phyloP scores from a whole-genome alignment of 495 filamentous ascomycete genomes.

The Penicillium herquei region DNA sequence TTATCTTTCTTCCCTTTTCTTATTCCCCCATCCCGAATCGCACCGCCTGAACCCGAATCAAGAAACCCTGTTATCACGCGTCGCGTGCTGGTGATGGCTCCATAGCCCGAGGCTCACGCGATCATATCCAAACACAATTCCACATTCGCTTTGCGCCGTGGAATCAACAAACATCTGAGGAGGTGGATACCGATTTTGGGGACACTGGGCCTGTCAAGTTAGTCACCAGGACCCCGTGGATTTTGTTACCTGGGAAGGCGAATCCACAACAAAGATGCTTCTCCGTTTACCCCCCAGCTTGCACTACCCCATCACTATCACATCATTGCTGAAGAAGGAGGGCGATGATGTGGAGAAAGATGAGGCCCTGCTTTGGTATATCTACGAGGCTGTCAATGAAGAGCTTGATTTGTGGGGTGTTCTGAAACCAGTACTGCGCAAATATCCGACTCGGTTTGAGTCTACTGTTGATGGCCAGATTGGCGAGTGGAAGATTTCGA shows the following conservation, averaged over 20 bases:
- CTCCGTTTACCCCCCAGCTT: constrained; percentile 56
- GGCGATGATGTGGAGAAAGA: constrained; percentile 72
- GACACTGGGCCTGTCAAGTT: neutral
- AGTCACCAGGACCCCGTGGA: constrained; percentile 7
- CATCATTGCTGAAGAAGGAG: constrained; percentile 72
- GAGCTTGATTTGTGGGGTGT: constrained; percentile 72
- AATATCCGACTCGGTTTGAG: constrained; percentile 73
- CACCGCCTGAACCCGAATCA: neutral
- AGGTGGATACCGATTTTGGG: neutral
- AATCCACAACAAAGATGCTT: constrained; percentile 43
- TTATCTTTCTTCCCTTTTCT: neutral
- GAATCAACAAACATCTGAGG: constrained; percentile 1
- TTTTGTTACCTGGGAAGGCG: constrained; percentile 17
- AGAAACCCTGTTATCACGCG: constrained; percentile 11
- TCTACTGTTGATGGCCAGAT: constrained; percentile 78
- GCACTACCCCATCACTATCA: constrained; percentile 94
- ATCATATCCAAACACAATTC: constrained; percentile 18
- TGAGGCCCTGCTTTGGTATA: constrained; percentile 78
- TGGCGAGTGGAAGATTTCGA: constrained; percentile 69
- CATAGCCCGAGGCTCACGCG: constrained; percentile 31
- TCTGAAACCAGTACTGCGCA: constrained; percentile 64
- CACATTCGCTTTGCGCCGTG: constrained; percentile 7
- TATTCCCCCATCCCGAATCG: neutral
- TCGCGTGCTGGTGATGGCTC: constrained; percentile 36
- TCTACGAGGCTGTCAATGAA: constrained; percentile 71